These are phyloP conservation scores for Ophiostoma sp. DNA, from an alignment of 2,329 filamentous ascomycete species.

Conservation along the genomic window DNA sequence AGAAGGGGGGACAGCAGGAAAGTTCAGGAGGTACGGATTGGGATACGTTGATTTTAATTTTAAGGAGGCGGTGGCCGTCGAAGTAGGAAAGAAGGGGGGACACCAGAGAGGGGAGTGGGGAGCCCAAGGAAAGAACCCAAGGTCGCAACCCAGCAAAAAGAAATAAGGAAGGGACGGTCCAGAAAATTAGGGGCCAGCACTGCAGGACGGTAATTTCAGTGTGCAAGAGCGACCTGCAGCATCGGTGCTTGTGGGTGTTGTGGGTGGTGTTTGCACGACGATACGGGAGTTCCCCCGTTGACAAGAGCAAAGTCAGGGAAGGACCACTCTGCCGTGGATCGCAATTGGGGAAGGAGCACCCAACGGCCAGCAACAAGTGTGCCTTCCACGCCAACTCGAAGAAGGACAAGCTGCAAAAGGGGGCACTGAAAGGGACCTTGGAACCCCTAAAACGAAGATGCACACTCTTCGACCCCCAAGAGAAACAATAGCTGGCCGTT, in stretches of 20 bases:
- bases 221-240: constrained; percentile 9
- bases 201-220: constrained; percentile 24
- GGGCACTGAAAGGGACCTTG: not conserved
- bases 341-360: constrained; percentile 24
- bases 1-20: constrained; percentile 23
- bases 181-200: constrained; percentile 20
- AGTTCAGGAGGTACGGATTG: constrained; percentile 26
- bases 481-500: not conserved
- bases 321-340: constrained; percentile 21
- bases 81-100: constrained; percentile 18
- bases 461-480: not conserved
- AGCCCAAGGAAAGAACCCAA: not conserved
- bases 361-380: constrained; percentile 4
- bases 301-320: constrained; percentile 1
- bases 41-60: constrained; percentile 31
- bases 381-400: not conserved
- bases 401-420: not conserved
- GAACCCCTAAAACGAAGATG: constrained; percentile 1
- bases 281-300: constrained; percentile 5
- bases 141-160: constrained; percentile 15
- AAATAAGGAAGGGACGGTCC: constrained; percentile 21
- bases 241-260: too few species aligned
- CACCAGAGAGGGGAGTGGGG: constrained; percentile 10
- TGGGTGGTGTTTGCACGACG: not conserved
- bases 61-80: constrained; percentile 31